Percentiles rank a stretch among this genome's conserved stretches.
phyloP scores from a whole-genome alignment of 139 green algal species.

The Haematococcus lacustris region DNA sequence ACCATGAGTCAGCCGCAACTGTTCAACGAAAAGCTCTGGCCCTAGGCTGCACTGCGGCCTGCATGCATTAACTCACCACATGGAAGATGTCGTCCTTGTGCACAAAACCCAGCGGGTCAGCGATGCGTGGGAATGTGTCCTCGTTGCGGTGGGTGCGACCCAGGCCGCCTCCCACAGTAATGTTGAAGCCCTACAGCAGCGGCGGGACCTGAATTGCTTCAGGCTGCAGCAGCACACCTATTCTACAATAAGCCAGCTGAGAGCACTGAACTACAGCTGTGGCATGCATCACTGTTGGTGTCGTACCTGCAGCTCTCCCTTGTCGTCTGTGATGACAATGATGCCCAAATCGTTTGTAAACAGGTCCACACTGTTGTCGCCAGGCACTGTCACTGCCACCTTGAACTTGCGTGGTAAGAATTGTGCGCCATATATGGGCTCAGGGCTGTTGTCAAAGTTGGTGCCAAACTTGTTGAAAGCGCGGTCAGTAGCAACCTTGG shows the following conservation, averaged over 20 bases:
- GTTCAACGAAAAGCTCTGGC: too few relatives aligned
- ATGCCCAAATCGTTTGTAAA: constrained; percentile 93
- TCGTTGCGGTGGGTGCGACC: constrained; percentile 83
- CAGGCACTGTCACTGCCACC: constrained; percentile 82
- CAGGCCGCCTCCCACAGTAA: constrained; percentile 93
- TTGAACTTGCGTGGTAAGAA: constrained; percentile 99
- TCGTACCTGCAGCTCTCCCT: constrained; percentile 50
- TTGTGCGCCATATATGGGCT: constrained; percentile 94
- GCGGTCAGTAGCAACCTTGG: constrained; percentile 78
- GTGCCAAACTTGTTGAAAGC: constrained; percentile 87
- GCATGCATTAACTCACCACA: constrained; percentile 83
- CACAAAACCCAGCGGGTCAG: constrained; percentile 89
- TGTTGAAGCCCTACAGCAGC: constrained; percentile 85
- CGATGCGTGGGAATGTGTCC: constrained; percentile 85
- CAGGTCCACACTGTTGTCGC: constrained; percentile 94
- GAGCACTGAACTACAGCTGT: background rate
- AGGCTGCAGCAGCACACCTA: background rate
- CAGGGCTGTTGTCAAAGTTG: constrained; percentile 87
- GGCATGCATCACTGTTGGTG: background rate
- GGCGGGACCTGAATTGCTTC: background rate
- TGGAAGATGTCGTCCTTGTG: constrained; percentile 93
- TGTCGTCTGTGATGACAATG: constrained; percentile 72
- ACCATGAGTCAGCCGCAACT: too few relatives aligned
- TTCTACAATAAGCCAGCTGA: background rate
- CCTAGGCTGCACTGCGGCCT: too few relatives aligned